These are phyloP conservation scores for Yamadazyma sp. DNA, from an alignment of 805 yeast genomes.

Conservation along the genomic window DNA sequence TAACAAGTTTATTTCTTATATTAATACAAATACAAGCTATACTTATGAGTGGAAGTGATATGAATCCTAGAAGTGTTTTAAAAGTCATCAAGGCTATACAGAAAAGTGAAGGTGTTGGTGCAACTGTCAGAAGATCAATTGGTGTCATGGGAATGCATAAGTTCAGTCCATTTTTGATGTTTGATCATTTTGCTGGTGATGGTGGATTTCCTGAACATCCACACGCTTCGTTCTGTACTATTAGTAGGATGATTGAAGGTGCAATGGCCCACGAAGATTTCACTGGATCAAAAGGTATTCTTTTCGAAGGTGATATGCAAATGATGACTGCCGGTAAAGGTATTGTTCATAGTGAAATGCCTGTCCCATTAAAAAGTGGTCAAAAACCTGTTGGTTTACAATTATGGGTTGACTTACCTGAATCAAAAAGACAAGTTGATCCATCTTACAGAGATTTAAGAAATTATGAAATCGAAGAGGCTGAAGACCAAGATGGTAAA, in stretches of 20 bases:
- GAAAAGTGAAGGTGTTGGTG: constrained; percentile 87
- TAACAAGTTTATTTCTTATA: too few species aligned
- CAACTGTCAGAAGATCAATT: constrained; percentile 75
- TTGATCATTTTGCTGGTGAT: constrained; percentile 67
- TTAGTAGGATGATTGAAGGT: constrained; percentile 29
- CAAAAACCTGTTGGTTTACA: constrained; percentile 61
- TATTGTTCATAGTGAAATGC: constrained; percentile 84
- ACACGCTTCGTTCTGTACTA: constrained; percentile 39
- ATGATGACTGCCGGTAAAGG: constrained; percentile 95
- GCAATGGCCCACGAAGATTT: constrained; percentile 57
- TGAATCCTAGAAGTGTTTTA: constrained; percentile 27
- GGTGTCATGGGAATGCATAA: constrained; percentile 67
- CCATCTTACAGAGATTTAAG: constrained; percentile 81
- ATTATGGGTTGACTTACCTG: constrained; percentile 85
- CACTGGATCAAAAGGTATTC: constrained; percentile 76
- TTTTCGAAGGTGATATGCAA: constrained; percentile 81
- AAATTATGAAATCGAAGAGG: constrained; percentile 68
- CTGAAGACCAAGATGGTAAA: constrained; percentile 57
- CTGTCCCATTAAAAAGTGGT: constrained; percentile 54
- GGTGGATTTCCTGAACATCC: constrained; percentile 55
- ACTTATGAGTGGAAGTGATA: too few species aligned
- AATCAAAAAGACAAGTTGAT: constrained; percentile 52
- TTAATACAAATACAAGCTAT: too few species aligned
- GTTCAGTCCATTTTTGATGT: constrained; percentile 77
- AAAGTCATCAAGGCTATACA: constrained; percentile 50